These are phyloP conservation scores for Mortierella antarctica DNA, from an alignment of 192 early-diverging fungal species.

Conservation along the genomic window DNA sequence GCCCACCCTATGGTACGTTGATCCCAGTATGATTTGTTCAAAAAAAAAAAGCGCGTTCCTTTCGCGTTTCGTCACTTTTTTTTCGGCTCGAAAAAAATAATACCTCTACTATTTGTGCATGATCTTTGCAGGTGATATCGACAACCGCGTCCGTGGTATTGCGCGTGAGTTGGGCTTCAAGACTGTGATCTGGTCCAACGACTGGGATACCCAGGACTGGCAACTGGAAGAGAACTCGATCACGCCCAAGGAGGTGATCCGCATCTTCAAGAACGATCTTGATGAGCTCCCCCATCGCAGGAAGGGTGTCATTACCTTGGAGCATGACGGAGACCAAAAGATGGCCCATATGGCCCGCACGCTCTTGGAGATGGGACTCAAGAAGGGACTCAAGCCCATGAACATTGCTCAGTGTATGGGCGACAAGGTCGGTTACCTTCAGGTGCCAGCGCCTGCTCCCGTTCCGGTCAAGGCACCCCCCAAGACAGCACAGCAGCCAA, in stretches of 20 bases:
- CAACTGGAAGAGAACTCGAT: conserved; percentile 44
- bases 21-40: neutral
- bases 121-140: conserved; percentile 18
- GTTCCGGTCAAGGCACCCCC: neutral
- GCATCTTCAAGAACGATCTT: conserved; percentile 38
- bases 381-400: conserved; percentile 39
- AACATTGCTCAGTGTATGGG: conserved; percentile 29
- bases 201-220: conserved; percentile 68
- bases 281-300: conserved; percentile 3
- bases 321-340: conserved; percentile 37
- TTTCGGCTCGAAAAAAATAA: neutral
- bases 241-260: conserved; percentile 22
- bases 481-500: too few species aligned
- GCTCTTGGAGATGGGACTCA: conserved; percentile 32
- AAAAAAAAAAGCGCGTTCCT: neutral
- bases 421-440: conserved; percentile 30
- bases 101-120: neutral
- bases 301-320: conserved; percentile 32
- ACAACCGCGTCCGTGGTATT: conserved; percentile 41
- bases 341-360: conserved; percentile 35
- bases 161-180: conserved; percentile 50
- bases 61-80: neutral
- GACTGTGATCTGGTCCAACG: conserved; percentile 64
- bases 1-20: conserved; percentile 48
- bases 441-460: conserved; percentile 5